Base-by-base conservation (phyloP, 768 basidiomycete species). In the Auriscalpium vulgare region DNA sequence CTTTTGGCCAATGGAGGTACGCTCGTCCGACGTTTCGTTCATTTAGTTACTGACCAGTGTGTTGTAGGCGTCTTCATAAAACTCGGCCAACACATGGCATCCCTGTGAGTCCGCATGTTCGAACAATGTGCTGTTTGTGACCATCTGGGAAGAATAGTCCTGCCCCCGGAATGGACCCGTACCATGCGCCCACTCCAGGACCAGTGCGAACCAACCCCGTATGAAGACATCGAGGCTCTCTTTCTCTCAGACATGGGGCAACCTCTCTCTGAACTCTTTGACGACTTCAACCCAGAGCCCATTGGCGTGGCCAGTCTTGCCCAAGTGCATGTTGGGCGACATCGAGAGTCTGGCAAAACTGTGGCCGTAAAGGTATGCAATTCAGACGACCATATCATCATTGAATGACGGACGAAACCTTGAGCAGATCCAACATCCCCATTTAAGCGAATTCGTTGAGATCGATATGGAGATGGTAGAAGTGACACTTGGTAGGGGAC, bases 271-370 rank as follows among this genome's bases (percentile, higher is more conserved):
- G 87, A 89, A 17, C 69, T 93, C 36, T 97, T 98, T 64, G 81
- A 83, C 11, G 82, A 91, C 57, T 95, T 98, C 66, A 84, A 97
- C 62, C 83, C 84, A 5, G 73, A 76, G 16, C 97, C 97, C 8
- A 90, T 98, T 47, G 97, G 97, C 3, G 93, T 97, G 14, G 97
- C 97, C 11, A 95, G 92, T 64, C 72, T 97, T 38, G 97, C 97
- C 6, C 97, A 99, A 70, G 97, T 98, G 14, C 97, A 98, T 69
- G 80, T 87, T 17, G 97, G 85, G 4, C 79, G 71, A 13, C 84
- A 91, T 59, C 80, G 81, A 51, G 75, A 80, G 49, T 84, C 87
- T 5, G 88, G 91, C 2, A 78, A 78, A 67, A 72, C 73, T 54
- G 93, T 94, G 29, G 97, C 97, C 8, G 88, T 98, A 51, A 95